These are phyloP conservation scores for Pontederia paniculata DNA, from an alignment of 176 grass and related monocot genomes.

Conservation along the genomic window DNA sequence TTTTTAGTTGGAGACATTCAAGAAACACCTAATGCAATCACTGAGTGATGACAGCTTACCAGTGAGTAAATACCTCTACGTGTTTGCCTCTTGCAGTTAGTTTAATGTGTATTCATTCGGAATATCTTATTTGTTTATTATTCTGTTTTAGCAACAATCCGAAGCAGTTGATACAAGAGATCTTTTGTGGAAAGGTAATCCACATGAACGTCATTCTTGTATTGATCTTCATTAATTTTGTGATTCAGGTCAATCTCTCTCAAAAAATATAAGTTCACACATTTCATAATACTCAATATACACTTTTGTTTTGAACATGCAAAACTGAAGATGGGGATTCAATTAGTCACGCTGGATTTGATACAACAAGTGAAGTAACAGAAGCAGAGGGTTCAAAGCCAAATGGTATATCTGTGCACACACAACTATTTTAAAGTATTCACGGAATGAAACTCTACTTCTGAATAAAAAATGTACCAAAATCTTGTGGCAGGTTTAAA, in stretches of 20 bases:
- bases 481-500: constrained; percentile 23
- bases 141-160: constrained; percentile 42
- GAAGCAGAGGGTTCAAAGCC: constrained; percentile 29
- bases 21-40: constrained; percentile 86
- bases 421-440: not conserved
- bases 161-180: constrained; percentile 35
- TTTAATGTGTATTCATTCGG: not conserved
- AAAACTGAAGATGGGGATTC: constrained; percentile 47
- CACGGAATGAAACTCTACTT: not conserved
- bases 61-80: constrained; percentile 35
- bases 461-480: not conserved
- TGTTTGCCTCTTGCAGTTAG: not conserved
- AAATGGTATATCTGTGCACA: constrained; percentile 31
- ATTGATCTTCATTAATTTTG: constrained; percentile 9
- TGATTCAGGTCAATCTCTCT: not conserved
- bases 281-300: constrained; percentile 15
- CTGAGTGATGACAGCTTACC: constrained; percentile 60
- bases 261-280: constrained; percentile 1
- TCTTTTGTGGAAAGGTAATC: constrained; percentile 52
- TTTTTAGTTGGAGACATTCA: constrained; percentile 83
- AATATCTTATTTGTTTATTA: not conserved
- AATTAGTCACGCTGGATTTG: constrained; percentile 28
- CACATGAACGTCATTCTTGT: constrained; percentile 11
- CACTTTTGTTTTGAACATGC: constrained; percentile 11
- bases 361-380: constrained; percentile 35